Percentiles rank a stretch among this genome's conserved stretches.
Evolutionary conservation across 768 basidiomycete species (phyloP).

Genomic region (Hydnum rufescens): DNA sequence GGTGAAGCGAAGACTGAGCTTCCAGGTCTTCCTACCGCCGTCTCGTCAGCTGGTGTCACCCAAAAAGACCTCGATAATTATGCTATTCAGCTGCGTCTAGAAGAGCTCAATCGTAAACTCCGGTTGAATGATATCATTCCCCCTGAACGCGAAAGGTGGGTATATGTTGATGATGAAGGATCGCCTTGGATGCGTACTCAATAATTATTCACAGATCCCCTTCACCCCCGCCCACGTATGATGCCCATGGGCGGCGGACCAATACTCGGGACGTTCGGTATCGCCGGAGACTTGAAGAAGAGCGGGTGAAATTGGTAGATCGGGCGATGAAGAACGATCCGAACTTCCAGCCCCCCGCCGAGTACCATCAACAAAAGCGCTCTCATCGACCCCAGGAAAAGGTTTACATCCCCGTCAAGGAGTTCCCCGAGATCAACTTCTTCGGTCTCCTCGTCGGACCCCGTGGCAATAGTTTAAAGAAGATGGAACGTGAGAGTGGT

Average conservation of each 20-base stretch:
- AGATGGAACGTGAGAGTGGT: slow-evolving; percentile 96
- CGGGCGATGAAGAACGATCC: slow-evolving; percentile 95
- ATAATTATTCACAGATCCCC: slow-evolving; percentile 39
- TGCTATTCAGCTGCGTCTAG: slow-evolving; percentile 84
- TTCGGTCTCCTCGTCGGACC: slow-evolving; percentile 96
- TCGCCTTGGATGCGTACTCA: not conserved
- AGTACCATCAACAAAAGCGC: slow-evolving; percentile 89
- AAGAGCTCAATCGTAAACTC: slow-evolving; percentile 94
- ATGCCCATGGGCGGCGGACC: slow-evolving; percentile 90
- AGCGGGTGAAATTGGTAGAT: slow-evolving; percentile 83
- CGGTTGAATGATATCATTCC: slow-evolving; percentile 88
- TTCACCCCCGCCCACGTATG: slow-evolving; percentile 94
- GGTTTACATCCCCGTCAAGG: slow-evolving; percentile 98
- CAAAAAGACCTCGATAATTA: slow-evolving; percentile 95
- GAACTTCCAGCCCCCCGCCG: slow-evolving; percentile 91
- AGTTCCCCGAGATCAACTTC: slow-evolving; percentile 99
- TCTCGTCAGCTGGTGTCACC: slow-evolving; percentile 81
- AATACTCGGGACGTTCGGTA: slow-evolving; percentile 98
- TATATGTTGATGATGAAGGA: slow-evolving; percentile 11
- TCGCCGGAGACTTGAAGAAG: slow-evolving; percentile 84
- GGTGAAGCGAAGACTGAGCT: slow-evolving; percentile 85
- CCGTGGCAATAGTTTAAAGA: slow-evolving; percentile 96
- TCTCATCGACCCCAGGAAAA: slow-evolving; percentile 89
- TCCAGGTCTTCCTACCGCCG: slow-evolving; percentile 85
- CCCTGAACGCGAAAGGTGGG: slow-evolving; percentile 76